Evolutionary conservation across 305 asterid species (phyloP), one percentile per base, ranked within the genome.

Genomic region (Fraxinus baroniana): DNA sequence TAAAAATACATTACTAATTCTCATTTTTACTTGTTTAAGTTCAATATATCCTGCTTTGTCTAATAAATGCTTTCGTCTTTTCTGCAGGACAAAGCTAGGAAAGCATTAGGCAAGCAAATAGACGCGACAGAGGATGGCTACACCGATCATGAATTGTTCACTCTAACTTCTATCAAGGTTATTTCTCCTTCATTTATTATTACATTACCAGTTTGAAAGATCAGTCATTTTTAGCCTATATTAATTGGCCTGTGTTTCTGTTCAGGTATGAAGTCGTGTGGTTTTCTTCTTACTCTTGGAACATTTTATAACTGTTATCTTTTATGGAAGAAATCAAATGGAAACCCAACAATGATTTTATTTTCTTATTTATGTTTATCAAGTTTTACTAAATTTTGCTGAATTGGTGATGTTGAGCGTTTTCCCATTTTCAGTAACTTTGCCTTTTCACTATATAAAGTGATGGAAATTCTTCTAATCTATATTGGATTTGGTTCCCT

Each of bases 41-140:
- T 28, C 44, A 60, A 24, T 68, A 75, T 79, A 26, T 44, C 64
- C 18, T 30, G 8, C 39, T 57, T 83, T 83, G 52, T 36, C 33
- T 81, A 44, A 15, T 55, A 22, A 64, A 24, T n/a, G 33, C n/a
- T 76, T 81, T 28, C 32, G 73, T 52, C 77, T 78, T 79, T 49
- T 62, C 74, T 72, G 37, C 91, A 94, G 99, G 98, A 94, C 24
- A 96, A 96, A 85, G 92, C 95, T 83, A 91, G 98, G 77, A 96
- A 94, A 90, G 94, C 97, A 78, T 88, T 90, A 37, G 97, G 98
- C 80, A 82, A 83, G 79, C 94, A 91, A 74, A 84, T 73, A 79
- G 99, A 96, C 86, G 97, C 89, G 7, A 86, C 89, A 86, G 98
- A 94, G 86, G 99, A 97, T 86, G 93, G 92, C 57, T 94, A 93